These are phyloP conservation scores for Corchorus capsularis DNA, from an alignment of 345 rosid species.

Conservation along the genomic window DNA sequence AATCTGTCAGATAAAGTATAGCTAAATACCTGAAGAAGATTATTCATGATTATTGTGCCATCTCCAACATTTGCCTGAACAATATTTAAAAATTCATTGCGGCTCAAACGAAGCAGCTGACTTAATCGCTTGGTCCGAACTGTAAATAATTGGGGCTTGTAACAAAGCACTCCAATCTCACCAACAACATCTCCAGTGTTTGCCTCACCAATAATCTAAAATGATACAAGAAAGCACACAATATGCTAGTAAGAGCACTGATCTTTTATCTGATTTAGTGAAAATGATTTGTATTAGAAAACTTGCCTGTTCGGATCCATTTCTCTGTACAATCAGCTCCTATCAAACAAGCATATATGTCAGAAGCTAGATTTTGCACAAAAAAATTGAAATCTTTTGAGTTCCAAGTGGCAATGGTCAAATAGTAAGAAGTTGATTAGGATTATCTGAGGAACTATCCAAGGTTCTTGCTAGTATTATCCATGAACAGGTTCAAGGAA, in stretches of 20 bases:
- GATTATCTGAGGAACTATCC: neutral
- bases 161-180: constrained; percentile 83
- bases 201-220: constrained; percentile 68
- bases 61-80: constrained; percentile 89
- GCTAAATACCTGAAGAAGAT: constrained; percentile 76
- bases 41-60: constrained; percentile 84
- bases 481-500: neutral
- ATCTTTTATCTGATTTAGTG: neutral
- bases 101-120: constrained; percentile 89
- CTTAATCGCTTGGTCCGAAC: constrained; percentile 78
- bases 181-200: constrained; percentile 74
- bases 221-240: constrained; percentile 7
- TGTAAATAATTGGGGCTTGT: constrained; percentile 86
- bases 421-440: neutral
- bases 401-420: neutral
- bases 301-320: constrained; percentile 73
- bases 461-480: neutral
- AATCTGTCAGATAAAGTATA: neutral
- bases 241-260: constrained; percentile 4
- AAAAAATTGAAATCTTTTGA: neutral
- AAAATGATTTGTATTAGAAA: neutral
- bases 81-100: constrained; percentile 64
- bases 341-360: constrained; percentile 30
- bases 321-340: constrained; percentile 60
- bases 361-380: constrained; percentile 19